Conservation (phyloP, 2,329 filamentous ascomycete genomes). For the Ambrosiella cleistominuta region DNA sequence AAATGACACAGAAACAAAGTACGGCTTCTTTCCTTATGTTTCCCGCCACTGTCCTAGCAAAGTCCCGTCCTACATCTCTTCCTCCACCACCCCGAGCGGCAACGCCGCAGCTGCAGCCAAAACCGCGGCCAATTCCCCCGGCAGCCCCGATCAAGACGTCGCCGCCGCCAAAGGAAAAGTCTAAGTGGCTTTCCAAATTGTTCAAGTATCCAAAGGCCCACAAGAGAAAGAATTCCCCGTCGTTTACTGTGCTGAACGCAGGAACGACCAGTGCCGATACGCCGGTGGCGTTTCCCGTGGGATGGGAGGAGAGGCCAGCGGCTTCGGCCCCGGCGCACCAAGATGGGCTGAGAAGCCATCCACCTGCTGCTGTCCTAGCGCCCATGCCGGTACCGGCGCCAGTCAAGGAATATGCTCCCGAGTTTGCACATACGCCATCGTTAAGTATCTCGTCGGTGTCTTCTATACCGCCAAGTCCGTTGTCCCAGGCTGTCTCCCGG, state of each 20-base stretch:
- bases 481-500: neutral
- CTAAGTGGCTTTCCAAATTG: conserved; percentile 5
- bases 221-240: neutral
- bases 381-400: neutral
- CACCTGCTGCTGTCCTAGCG: neutral
- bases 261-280: neutral
- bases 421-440: too few relatives aligned
- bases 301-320: neutral
- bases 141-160: neutral
- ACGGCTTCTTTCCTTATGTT: neutral
- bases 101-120: neutral
- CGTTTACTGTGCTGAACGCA: neutral
- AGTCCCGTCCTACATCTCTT: conserved; percentile 3
- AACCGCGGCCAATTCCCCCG: neutral
- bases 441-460: too few relatives aligned
- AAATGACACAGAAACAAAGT: neutral
- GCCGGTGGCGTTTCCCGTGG: neutral
- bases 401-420: neutral
- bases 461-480: neutral
- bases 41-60: neutral
- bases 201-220: neutral
- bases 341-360: neutral
- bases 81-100: neutral
- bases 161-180: conserved; percentile 2
- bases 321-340: neutral